Percentiles rank a stretch among this genome's conserved stretches.
Evolutionary conservation across 2,329 filamentous ascomycete species (phyloP).

Genomic region (Esteya vermicola): DNA sequence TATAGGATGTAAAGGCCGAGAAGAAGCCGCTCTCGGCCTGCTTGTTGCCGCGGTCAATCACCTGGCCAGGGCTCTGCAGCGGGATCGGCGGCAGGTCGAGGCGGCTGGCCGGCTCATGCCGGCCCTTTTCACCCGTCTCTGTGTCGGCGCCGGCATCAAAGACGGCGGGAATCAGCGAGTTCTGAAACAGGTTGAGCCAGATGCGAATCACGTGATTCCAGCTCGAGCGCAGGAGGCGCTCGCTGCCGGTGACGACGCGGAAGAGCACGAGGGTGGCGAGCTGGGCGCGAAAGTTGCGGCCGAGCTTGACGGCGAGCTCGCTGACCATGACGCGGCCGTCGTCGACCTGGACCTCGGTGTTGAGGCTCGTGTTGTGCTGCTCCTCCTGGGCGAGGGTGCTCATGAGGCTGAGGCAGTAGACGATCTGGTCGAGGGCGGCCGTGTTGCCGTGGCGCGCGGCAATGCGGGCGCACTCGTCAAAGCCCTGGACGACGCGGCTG

Average conservation of each 20-base stretch:
- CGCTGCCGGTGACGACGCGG: conserved; percentile 75
- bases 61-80: conserved; percentile 76
- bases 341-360: conserved; percentile 87
- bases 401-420: conserved; percentile 81
- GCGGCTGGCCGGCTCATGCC: conserved; percentile 38
- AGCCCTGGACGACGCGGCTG: conserved; percentile 81
- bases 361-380: conserved; percentile 71
- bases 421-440: conserved; percentile 83
- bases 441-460: conserved; percentile 70
- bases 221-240: conserved; percentile 58
- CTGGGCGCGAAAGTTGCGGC: conserved; percentile 84
- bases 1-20: conserved; percentile 88
- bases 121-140: too few species aligned
- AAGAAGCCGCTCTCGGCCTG: conserved; percentile 73
- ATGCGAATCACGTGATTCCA: conserved; percentile 83
- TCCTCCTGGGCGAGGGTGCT: conserved; percentile 55
- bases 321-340: conserved; percentile 97
- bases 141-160: too few species aligned
- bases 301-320: conserved; percentile 90
- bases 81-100: conserved; percentile 71
- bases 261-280: conserved; percentile 92
- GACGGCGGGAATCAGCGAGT: conserved; percentile 78
- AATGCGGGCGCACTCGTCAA: conserved; percentile 90
- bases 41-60: conserved; percentile 76
- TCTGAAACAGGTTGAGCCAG: conserved; percentile 90